Evolutionary conservation across 257 asterid species (phyloP), one percentile per base, ranked within the genome.

Genomic region (Plectranthus barbatus): DNA sequence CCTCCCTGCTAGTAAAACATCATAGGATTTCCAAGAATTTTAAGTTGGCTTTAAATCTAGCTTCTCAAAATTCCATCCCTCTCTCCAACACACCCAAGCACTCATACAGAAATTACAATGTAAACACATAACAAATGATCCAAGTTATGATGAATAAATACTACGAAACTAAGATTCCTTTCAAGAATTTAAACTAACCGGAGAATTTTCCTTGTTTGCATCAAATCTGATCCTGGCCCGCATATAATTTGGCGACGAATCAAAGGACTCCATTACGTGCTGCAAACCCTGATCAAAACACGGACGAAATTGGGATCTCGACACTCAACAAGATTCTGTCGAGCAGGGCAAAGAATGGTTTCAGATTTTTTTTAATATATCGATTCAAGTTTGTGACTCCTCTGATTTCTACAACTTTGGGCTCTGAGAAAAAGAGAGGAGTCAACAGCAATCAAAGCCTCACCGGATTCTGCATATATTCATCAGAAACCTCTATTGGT

Each of bases 221-320:
- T 68, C 71, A 54, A 62, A 79, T 61, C 80, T 75, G 71, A 40
- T 61, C 6, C 81, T 72, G 21, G 77, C 58, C 70, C 60, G 77
- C 74, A 47, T 62, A n/a, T 61, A 74, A 81, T 81, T 72, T 56
- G 86, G 90, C 1, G 87, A 74, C 63, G 86, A 78, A 80, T 79
- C 85, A 49, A 74, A 60, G 58, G 81, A 81, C 69, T 79, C 78
- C 77, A 79, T 77, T 51, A 36, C 10, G 51, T 68, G 67, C 50
- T 14, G 72, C 40, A 20, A 66, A 59, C 47, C 34, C 21, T 55
- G 66, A 58, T 64, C 73, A 74, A 68, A 20, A 4, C 75, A 8
- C 34, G 36, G 69, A 62, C 39, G 26, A 46, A 75, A 60, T 23
- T 44, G 39, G 31, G 82, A 66, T 51, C 65, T 72, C 24, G 61